These are phyloP conservation scores for Tolypocladium sp. DNA, from an alignment of 2,329 filamentous ascomycete species.

Conservation along the genomic window DNA sequence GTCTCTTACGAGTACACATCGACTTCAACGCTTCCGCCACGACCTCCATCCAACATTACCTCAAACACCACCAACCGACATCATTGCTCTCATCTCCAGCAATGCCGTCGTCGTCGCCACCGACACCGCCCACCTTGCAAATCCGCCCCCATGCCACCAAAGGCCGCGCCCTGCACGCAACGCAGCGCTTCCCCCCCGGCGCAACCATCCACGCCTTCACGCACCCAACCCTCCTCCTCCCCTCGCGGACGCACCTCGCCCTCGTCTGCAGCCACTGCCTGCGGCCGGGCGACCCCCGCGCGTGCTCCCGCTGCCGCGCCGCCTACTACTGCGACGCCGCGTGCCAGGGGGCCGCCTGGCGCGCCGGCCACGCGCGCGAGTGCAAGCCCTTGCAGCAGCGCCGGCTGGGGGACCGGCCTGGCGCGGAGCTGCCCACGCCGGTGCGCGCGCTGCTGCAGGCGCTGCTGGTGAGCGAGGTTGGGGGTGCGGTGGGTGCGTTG, in stretches of 20 bases:
- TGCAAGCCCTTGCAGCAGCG: slow-evolving; percentile 35
- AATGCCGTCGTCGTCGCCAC: neutral
- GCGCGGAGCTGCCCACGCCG: slow-evolving; percentile 38
- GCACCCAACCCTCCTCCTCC: slow-evolving; percentile 33
- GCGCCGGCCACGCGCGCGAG: slow-evolving; percentile 41
- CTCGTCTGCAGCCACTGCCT: slow-evolving; percentile 43
- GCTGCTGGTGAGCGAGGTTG: slow-evolving; percentile 29
- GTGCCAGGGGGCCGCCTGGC: slow-evolving; percentile 49
- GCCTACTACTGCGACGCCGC: slow-evolving; percentile 43
- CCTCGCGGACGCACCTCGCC: slow-evolving; percentile 30
- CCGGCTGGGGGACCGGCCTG: slow-evolving; percentile 7
- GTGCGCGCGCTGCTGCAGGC: slow-evolving; percentile 45
- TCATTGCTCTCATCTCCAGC: neutral
- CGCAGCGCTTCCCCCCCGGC: slow-evolving; percentile 33
- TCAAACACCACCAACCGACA: neutral
- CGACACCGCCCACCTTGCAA: slow-evolving; percentile 10
- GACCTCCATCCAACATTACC: neutral
- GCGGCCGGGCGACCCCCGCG: slow-evolving; percentile 14
- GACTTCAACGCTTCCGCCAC: neutral
- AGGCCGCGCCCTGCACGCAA: slow-evolving; percentile 38
- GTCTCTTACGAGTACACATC: neutral
- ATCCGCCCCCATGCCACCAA: slow-evolving; percentile 19
- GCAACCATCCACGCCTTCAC: slow-evolving; percentile 34
- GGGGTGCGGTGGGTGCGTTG: slow-evolving; percentile 25
- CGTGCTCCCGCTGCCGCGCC: slow-evolving; percentile 45